Percentiles rank a stretch among this genome's conserved stretches.
These are phyloP conservation scores for Podospora bellae-mahoneyi DNA, from an alignment of 495 filamentous ascomycete genomes.

Conservation along the genomic window DNA sequence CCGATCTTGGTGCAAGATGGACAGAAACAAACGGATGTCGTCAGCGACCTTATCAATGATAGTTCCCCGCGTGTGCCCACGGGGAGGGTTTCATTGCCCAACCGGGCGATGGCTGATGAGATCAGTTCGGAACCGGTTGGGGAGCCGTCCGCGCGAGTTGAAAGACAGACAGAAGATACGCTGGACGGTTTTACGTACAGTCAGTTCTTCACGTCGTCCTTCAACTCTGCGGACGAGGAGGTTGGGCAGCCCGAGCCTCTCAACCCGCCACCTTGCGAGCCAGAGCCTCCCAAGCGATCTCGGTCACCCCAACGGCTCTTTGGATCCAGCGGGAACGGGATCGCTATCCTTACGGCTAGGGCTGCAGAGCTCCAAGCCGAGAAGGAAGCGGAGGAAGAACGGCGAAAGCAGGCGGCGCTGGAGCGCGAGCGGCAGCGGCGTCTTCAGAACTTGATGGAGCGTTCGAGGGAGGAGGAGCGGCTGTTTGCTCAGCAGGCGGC, in stretches of 20 bases:
- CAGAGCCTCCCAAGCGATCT: background rate
- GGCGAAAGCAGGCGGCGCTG: background rate
- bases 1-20: background rate
- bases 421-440: background rate
- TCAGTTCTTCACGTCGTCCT: background rate
- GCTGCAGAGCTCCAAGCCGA: background rate
- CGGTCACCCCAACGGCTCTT: slow-evolving; percentile 16
- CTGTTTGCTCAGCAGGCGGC: background rate
- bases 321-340: slow-evolving; percentile 14
- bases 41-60: background rate
- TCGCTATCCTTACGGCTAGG: slow-evolving; percentile 11
- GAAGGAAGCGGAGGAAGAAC: background rate
- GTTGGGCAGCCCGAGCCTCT: background rate
- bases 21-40: background rate
- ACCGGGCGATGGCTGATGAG: no score
- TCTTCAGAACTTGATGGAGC: slow-evolving; percentile 6
- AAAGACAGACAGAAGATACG: background rate
- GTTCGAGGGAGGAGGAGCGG: slow-evolving; percentile 15
- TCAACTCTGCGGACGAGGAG: background rate
- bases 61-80: background rate
- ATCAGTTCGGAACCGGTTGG: background rate
- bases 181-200: background rate
- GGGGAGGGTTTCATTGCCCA: no score
- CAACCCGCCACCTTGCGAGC: background rate
- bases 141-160: background rate